phyloP scores from a whole-genome alignment of 371 early-diverging fungal genomes.

The Blastocladiella emersonii region DNA sequence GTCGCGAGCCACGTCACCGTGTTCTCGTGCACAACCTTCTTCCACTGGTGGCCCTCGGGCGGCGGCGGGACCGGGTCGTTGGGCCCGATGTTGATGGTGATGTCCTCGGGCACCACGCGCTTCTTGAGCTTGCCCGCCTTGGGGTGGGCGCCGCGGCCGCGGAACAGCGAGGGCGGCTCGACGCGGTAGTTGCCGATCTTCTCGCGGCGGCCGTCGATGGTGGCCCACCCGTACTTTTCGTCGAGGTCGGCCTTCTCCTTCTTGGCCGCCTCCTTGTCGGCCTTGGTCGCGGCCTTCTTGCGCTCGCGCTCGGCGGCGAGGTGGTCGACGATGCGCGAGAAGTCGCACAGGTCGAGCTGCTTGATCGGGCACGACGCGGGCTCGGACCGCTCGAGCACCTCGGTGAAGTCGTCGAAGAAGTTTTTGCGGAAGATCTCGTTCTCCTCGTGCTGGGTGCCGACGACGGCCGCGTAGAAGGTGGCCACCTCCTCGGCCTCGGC shows the following conservation, averaged over 20 bases:
- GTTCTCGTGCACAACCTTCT: slow-evolving; percentile 68
- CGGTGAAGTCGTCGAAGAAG: slow-evolving; percentile 78
- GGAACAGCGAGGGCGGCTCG: slow-evolving; percentile 92
- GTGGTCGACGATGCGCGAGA: slow-evolving; percentile 68
- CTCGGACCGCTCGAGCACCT: slow-evolving; percentile 44
- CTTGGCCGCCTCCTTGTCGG: slow-evolving; percentile 69
- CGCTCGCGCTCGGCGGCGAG: slow-evolving; percentile 58
- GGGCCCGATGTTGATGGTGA: slow-evolving; percentile 79
- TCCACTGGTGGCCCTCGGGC: slow-evolving; percentile 85
- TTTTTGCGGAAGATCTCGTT: slow-evolving; percentile 78
- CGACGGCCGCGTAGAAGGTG: slow-evolving; percentile 74
- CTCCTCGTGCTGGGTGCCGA: slow-evolving; percentile 69
- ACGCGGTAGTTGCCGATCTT: slow-evolving; percentile 94
- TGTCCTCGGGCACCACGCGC: slow-evolving; percentile 80
- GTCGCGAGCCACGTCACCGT: slow-evolving; percentile 93
- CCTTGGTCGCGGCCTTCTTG: slow-evolving; percentile 74
- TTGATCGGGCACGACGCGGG: slow-evolving; percentile 56
- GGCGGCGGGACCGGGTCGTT: slow-evolving; percentile 65
- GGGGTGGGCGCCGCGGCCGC: slow-evolving; percentile 93
- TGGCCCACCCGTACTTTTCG: slow-evolving; percentile 55
- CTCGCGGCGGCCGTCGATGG: slow-evolving; percentile 81
- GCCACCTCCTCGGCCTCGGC: slow-evolving; percentile 91
- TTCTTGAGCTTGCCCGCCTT: slow-evolving; percentile 82
- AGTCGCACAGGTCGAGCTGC: slow-evolving; percentile 75
- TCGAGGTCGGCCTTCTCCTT: slow-evolving; percentile 58